These are phyloP conservation scores for Chlamydomonas applanata DNA, from an alignment of 139 green algal species.

Conservation along the genomic window DNA sequence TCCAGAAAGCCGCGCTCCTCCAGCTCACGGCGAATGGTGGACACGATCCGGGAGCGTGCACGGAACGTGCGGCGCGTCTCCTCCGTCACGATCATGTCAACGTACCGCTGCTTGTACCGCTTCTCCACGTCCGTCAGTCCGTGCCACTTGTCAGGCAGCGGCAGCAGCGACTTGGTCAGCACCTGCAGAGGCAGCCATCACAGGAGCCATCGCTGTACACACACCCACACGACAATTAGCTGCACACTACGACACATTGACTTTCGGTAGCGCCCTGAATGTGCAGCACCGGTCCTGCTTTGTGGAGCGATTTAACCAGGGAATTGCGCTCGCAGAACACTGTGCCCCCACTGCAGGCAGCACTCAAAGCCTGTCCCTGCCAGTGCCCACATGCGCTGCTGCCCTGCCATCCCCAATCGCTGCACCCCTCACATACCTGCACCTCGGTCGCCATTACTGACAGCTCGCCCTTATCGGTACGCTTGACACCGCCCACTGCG, in stretches of 20 bases:
- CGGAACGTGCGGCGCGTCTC: slow-evolving; percentile 76
- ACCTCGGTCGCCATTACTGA: slow-evolving; percentile 63
- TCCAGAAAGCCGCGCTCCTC: slow-evolving; percentile 77
- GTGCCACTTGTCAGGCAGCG: slow-evolving; percentile 98
- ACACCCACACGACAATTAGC: too few relatives aligned
- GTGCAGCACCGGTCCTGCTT: too few relatives aligned
- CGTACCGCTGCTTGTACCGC: slow-evolving; percentile 86
- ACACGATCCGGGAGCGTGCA: slow-evolving; percentile 75
- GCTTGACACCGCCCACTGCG: slow-evolving; percentile 65
- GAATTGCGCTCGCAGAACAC: too few relatives aligned
- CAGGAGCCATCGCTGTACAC: too few relatives aligned
- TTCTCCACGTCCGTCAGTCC: slow-evolving; percentile 95
- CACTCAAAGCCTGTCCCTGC: too few relatives aligned
- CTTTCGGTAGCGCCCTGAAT: too few relatives aligned
- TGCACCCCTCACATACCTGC: slow-evolving; percentile 33
- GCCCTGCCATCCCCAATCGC: neutral
- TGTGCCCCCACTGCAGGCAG: too few relatives aligned
- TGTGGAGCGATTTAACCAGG: too few relatives aligned
- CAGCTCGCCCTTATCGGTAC: slow-evolving; percentile 95
- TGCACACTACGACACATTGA: too few relatives aligned
- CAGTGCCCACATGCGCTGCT: too few relatives aligned
- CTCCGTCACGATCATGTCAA: slow-evolving; percentile 96
- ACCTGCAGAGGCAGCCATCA: slow-evolving; percentile 47
- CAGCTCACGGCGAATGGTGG: slow-evolving; percentile 76
- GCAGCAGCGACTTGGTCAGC: slow-evolving; percentile 93